Evolutionary conservation across 495 filamentous ascomycete genomes (phyloP).

Genomic region (Penicillium manginii): DNA sequence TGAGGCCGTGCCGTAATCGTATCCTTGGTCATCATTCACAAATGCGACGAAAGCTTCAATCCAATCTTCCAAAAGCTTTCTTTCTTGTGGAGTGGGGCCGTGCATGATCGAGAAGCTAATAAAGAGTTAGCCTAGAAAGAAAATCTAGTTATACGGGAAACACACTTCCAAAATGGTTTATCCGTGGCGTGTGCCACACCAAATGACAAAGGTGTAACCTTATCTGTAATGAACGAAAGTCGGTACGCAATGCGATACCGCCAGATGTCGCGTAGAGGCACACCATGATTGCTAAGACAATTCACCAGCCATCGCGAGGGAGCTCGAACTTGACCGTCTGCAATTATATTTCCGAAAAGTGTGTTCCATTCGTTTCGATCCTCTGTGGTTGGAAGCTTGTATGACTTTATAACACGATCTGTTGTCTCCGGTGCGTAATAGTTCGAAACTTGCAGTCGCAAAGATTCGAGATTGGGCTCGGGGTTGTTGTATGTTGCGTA

Average conservation of each 20-base stretch:
- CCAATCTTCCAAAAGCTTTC: conserved; percentile 29
- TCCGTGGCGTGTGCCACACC: conserved; percentile 36
- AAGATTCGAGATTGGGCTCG: conserved; percentile 35
- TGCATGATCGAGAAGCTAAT: conserved; percentile 34
- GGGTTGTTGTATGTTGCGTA: conserved; percentile 43
- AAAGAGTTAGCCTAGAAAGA: not conserved
- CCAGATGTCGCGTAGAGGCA: conserved; percentile 30
- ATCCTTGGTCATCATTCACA: conserved; percentile 21
- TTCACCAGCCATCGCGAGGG: conserved; percentile 32
- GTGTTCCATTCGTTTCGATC: conserved; percentile 44
- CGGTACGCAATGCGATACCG: conserved; percentile 31
- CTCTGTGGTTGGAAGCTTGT: conserved; percentile 30
- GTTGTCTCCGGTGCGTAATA: conserved; percentile 47
- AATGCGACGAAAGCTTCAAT: conserved; percentile 32
- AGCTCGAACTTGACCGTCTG: conserved; percentile 50
- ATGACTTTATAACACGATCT: conserved; percentile 38
- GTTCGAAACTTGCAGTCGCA: conserved; percentile 44
- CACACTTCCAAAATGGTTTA: conserved; percentile 34
- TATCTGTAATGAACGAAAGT: conserved; percentile 32
- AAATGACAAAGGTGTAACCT: conserved; percentile 25
- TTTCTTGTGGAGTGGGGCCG: conserved; percentile 23
- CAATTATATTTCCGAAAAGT: conserved; percentile 49
- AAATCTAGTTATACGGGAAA: not conserved
- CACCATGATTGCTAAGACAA: conserved; percentile 22
- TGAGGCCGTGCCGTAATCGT: conserved; percentile 20